phyloP scores from a whole-genome alignment of 345 rosid species.

The Camelina laxa region DNA sequence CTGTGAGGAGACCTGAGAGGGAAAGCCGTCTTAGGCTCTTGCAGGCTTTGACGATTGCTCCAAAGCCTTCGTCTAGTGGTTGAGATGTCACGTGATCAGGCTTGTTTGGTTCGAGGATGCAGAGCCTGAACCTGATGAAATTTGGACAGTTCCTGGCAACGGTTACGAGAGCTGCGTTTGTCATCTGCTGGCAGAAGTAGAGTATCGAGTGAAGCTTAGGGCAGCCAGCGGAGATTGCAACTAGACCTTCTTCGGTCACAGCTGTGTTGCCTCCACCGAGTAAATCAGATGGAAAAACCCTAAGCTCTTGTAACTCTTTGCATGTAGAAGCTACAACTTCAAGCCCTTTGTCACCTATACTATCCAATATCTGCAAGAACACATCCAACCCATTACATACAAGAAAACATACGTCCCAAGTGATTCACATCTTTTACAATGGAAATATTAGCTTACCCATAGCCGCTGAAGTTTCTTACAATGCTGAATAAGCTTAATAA shows the following conservation, averaged over 20 bases:
- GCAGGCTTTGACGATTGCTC: constrained; percentile 87
- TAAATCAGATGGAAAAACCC: constrained; percentile 92
- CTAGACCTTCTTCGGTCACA: constrained; percentile 90
- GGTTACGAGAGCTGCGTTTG: constrained; percentile 84
- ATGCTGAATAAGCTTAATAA: constrained; percentile 62
- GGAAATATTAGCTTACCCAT: constrained; percentile 60
- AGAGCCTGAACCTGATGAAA: constrained; percentile 79
- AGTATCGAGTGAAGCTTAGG: constrained; percentile 82
- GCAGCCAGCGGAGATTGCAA: constrained; percentile 86
- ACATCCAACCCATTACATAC: background rate
- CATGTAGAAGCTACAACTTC: constrained; percentile 80
- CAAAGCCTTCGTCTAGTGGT: constrained; percentile 95
- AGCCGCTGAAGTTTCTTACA: constrained; percentile 79
- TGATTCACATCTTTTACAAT: background rate
- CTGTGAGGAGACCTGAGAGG: constrained; percentile 78
- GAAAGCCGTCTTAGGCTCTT: constrained; percentile 75
- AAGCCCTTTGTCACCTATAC: constrained; percentile 90
- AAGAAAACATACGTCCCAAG: too few relatives aligned
- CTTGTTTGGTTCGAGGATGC: constrained; percentile 76
- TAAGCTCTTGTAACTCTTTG: constrained; percentile 84
- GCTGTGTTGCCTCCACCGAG: constrained; percentile 58
- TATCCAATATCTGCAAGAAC: constrained; percentile 78
- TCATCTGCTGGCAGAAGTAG: constrained; percentile 96
- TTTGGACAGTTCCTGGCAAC: constrained; percentile 86
- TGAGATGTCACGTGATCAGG: constrained; percentile 71